A percentile compares a stretch with the other conserved stretches of the same genome.
Conservation (phyloP, 495 filamentous ascomycete genomes). For the Lentithecium fluviatile region DNA sequence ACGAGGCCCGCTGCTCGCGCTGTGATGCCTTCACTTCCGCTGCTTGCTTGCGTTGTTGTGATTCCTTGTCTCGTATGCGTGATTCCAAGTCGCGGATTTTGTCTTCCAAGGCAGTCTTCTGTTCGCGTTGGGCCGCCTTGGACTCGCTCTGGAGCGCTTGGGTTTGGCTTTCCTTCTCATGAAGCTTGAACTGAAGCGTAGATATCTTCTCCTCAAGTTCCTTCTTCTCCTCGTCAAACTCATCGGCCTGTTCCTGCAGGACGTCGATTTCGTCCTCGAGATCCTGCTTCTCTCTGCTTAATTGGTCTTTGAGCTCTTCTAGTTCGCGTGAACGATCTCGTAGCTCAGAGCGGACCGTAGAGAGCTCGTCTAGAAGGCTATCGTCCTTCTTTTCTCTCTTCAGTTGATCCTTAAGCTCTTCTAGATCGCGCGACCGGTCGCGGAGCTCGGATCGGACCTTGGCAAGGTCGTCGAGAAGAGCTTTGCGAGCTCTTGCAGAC, state of each 20-base stretch:
- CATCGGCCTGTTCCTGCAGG: conserved; percentile 45
- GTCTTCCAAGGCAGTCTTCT: conserved; percentile 33
- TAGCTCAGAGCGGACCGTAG: conserved; percentile 28
- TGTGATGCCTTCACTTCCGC: conserved; percentile 36
- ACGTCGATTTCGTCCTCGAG: conserved; percentile 49
- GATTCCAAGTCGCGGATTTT: conserved; percentile 30
- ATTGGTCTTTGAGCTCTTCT: conserved; percentile 14
- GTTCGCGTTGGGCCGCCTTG: conserved; percentile 21
- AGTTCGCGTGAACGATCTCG: conserved; percentile 26
- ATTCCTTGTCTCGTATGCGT: conserved; percentile 1
- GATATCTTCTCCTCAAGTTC: conserved; percentile 56
- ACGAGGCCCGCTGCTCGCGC: conserved; percentile 13
- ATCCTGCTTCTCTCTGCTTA: conserved; percentile 34
- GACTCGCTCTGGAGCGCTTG: conserved; percentile 37
- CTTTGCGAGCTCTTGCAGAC: conserved; percentile 35
- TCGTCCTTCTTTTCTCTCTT: conserved; percentile 13
- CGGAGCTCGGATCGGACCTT: conserved; percentile 14
- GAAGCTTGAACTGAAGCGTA: conserved; percentile 57
- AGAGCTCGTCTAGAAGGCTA: conserved; percentile 17
- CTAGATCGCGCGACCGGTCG: conserved; percentile 31
- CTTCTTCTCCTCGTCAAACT: conserved; percentile 44
- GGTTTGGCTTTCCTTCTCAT: conserved; percentile 25
- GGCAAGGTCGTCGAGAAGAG: conserved; percentile 37
- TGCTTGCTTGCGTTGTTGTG: conserved; percentile 34
- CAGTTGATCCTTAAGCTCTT: background rate